phyloP scores from a whole-genome alignment of 106 monocot species.

The Narthecium ossifragum region DNA sequence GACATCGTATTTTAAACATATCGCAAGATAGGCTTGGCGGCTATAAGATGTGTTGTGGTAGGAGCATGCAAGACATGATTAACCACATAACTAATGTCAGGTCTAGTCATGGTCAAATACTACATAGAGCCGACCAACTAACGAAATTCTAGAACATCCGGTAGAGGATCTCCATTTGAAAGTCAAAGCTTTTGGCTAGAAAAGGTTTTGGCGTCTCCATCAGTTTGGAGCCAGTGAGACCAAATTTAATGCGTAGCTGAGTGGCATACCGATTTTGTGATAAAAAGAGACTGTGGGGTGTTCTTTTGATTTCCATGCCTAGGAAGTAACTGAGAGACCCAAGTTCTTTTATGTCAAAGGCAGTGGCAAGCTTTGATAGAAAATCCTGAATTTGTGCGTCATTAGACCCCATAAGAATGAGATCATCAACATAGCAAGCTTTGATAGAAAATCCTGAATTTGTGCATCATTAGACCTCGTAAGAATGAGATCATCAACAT shows the following conservation, averaged over 20 bases:
- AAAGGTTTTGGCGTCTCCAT: neutral
- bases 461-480: neutral
- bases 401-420: neutral
- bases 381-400: neutral
- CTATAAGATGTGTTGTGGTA: neutral
- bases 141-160: neutral
- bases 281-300: neutral
- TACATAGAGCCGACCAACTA: neutral
- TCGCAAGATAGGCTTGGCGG: neutral
- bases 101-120: slow-evolving; percentile 1
- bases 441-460: neutral
- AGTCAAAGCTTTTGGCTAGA: neutral
- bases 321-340: neutral
- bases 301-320: neutral
- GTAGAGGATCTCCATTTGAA: neutral
- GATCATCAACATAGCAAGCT: slow-evolving; percentile 3
- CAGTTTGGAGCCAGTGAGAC: neutral
- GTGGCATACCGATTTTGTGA: neutral
- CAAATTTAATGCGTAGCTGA: too few species aligned
- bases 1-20: neutral
- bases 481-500: slow-evolving; percentile 5
- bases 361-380: neutral
- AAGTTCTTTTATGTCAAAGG: neutral
- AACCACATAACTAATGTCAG: neutral
- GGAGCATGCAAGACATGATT: slow-evolving; percentile 5